Evolutionary conservation across 495 filamentous ascomycete genomes (phyloP).

Genomic region (Penicillium dipodomyicola): DNA sequence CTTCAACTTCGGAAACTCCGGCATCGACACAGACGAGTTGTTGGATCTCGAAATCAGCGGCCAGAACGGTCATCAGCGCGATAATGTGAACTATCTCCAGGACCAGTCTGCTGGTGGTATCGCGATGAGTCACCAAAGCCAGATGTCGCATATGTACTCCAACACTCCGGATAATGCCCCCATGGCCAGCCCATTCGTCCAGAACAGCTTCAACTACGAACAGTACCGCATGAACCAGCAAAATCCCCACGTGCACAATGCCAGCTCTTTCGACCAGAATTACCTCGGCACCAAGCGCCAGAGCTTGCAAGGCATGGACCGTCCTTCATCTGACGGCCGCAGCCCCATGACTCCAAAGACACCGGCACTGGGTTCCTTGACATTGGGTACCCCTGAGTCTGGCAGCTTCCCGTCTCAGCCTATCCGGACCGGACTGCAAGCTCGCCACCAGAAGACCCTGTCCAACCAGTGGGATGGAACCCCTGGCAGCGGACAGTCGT

Average conservation of each 20-base stretch:
- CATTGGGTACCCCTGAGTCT: slow-evolving; percentile 62
- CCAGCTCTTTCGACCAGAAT: slow-evolving; percentile 54
- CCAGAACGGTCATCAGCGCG: slow-evolving; percentile 41
- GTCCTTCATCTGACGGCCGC: slow-evolving; percentile 65
- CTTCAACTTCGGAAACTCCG: slow-evolving; percentile 54
- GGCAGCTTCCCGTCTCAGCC: slow-evolving; percentile 72
- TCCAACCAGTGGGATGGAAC: slow-evolving; percentile 82
- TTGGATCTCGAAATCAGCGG: slow-evolving; percentile 52
- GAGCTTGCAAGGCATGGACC: slow-evolving; percentile 61
- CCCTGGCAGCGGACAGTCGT: slow-evolving; percentile 74
- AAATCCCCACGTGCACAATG: slow-evolving; percentile 48
- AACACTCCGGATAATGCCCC: slow-evolving; percentile 84
- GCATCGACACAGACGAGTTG: slow-evolving; percentile 54
- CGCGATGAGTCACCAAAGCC: slow-evolving; percentile 49
- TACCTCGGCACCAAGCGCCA: slow-evolving; percentile 55
- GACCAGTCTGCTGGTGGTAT: slow-evolving; percentile 47
- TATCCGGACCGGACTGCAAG: slow-evolving; percentile 60
- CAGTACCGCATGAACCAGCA: slow-evolving; percentile 66
- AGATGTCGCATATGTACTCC: slow-evolving; percentile 73
- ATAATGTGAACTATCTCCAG: slow-evolving; percentile 45
- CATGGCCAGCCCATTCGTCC: slow-evolving; percentile 81
- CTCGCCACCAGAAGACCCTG: slow-evolving; percentile 75
- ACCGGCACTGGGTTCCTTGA: slow-evolving; percentile 55
- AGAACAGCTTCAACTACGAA: slow-evolving; percentile 65
- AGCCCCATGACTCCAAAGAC: slow-evolving; percentile 82